Base-by-base conservation (phyloP, 768 basidiomycete genomes). In the Jaapia argillacea region DNA sequence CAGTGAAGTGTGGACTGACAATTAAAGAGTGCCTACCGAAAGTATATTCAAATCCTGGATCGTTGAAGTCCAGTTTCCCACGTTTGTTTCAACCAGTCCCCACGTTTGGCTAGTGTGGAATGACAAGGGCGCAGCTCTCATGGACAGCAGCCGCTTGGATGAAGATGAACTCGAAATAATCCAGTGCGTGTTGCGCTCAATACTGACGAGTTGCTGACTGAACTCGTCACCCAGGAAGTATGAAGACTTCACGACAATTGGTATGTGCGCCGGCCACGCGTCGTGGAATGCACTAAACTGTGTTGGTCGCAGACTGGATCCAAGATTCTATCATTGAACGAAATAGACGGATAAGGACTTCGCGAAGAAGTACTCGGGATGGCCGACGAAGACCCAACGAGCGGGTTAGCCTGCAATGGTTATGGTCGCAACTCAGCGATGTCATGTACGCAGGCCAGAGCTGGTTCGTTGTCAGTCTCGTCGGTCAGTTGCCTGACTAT, bases 221-320 rank as follows among this genome's bases (percentile, higher is more conserved):
- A n/a, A n/a, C n/a, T n/a, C n/a, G n/a, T n/a, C n/a, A n/a, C n/a
- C 28, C 16, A 33, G 28, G 16, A 33, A 33, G 10, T 94, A 93
- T 67, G 86, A 93, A 61, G 91, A 96, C 66, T 96, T 96, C 58
- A 83, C 82, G 36, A 94, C 92, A 4, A 92, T 96, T 64, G 91
- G 91, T 89, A 56, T 52, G 70, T 61, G 40, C 22, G 43, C 49
- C 39, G 45, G 36, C 4, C 22, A 42, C n/a, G 26, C 40, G 41
- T 44, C 42, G n/a, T n/a, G n/a, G n/a, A n/a, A 31, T 48, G 23
- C 37, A 38, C 43, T 49, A 20, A 41, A 42, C 53, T 47, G 49
- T 24, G 45, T 40, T 43, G 44, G 10, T 12, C 16, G 26, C 52
- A 96, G 94, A 98, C 59, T 98, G 94, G 94, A 86, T 98, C 39